Percentiles rank a stretch among this genome's conserved stretches.
Conservation (phyloP, 306 rosid genomes). For the Pyrus communis region DNA sequence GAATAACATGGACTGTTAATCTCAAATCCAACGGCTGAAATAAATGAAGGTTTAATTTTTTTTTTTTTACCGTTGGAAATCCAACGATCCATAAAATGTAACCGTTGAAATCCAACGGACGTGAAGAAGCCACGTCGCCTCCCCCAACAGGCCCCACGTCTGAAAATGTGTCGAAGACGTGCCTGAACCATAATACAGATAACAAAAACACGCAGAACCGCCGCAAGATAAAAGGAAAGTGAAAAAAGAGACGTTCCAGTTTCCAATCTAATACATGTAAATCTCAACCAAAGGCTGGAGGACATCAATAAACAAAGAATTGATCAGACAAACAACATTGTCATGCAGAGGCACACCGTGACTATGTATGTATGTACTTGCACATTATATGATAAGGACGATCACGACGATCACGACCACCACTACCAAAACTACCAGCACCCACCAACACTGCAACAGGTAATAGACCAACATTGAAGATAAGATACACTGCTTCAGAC, state of each 20-base stretch:
- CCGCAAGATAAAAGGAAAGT: background rate
- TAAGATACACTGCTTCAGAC: background rate
- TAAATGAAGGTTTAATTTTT: no score
- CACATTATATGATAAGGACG: constrained; percentile 33
- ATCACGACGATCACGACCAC: constrained; percentile 37
- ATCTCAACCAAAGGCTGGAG: background rate
- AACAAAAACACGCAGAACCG: background rate
- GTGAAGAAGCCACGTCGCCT: no score
- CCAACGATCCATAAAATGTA: no score
- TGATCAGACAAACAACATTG: background rate
- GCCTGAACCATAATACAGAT: background rate
- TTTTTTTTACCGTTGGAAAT: no score
- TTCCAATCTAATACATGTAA: background rate
- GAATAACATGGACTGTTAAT: no score
- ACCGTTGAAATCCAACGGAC: no score
- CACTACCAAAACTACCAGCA: constrained; percentile 29
- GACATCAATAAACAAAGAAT: background rate
- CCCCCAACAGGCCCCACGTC: no score
- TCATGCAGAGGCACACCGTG: background rate
- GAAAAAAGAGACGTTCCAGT: background rate
- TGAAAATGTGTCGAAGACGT: no score
- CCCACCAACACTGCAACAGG: constrained; percentile 72
- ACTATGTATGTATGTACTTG: background rate
- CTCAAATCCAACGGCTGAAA: no score
- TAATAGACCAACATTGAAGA: background rate